Conservation (phyloP, 495 filamentous ascomycete species). For the Xylaria scruposa region DNA sequence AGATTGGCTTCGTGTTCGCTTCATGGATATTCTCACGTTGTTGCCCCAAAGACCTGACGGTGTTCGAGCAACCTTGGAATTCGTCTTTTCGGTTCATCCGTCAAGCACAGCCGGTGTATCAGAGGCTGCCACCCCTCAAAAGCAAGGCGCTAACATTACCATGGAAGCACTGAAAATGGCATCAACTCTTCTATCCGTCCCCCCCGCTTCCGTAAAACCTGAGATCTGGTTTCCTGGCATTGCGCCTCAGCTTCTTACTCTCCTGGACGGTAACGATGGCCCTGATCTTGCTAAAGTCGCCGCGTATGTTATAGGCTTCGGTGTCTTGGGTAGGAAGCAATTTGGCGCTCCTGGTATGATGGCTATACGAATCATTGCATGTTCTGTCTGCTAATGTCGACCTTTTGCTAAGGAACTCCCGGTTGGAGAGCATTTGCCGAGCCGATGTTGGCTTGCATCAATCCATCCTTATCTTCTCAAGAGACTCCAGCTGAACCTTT, state of each 20-base stretch:
- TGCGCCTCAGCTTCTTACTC: constrained; percentile 67
- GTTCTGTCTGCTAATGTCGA: constrained; percentile 19
- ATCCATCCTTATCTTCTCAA: constrained; percentile 54
- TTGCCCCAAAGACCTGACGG: constrained; percentile 71
- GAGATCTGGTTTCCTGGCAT: constrained; percentile 67
- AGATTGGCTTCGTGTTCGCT: constrained; percentile 56
- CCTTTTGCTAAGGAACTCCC: constrained; percentile 53
- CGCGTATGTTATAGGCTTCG: constrained; percentile 75
- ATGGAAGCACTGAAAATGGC: constrained; percentile 74
- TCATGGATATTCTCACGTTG: constrained; percentile 64
- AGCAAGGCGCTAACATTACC: constrained; percentile 69
- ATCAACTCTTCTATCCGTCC: constrained; percentile 65
- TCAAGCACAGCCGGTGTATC: constrained; percentile 47
- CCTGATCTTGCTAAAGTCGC: constrained; percentile 69
- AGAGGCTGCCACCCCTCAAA: constrained; percentile 50
- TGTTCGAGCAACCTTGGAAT: constrained; percentile 72
- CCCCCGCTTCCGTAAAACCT: constrained; percentile 64
- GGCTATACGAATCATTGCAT: background rate
- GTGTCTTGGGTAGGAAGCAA: constrained; percentile 69
- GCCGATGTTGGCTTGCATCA: constrained; percentile 67
- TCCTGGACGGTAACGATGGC: constrained; percentile 71
- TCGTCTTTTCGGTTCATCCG: constrained; percentile 68
- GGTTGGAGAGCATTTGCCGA: constrained; percentile 74
- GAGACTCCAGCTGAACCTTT: constrained; percentile 22
- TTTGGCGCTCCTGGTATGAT: constrained; percentile 70